Evolutionary conservation across 257 asterid genomes (phyloP).

Genomic region (Solanum lycopersicoides): DNA sequence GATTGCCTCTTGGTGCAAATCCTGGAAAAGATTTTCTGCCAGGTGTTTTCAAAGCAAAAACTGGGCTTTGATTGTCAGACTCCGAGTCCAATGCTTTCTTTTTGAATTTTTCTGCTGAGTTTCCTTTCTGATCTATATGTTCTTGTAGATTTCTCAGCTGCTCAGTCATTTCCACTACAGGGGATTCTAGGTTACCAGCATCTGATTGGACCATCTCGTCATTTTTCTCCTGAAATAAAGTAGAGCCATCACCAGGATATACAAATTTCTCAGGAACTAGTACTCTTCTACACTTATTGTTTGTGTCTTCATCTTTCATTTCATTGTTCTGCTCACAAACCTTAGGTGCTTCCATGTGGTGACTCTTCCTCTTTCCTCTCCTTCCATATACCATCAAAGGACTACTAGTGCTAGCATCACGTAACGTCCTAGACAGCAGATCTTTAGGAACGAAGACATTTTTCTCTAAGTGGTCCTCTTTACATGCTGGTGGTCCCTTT

Average conservation of each 20-base stretch:
- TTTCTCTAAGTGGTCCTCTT: slow-evolving; percentile 25
- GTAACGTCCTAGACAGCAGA: slow-evolving; percentile 25
- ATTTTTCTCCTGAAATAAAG: slow-evolving; percentile 20
- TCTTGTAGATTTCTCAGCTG: slow-evolving; percentile 25
- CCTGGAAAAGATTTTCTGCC: slow-evolving; percentile 15
- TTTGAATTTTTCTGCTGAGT: slow-evolving; percentile 17
- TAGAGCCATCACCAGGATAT: slow-evolving; percentile 16
- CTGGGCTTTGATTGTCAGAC: slow-evolving; percentile 19
- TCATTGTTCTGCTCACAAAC: slow-evolving; percentile 16
- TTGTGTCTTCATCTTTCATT: slow-evolving; percentile 26
- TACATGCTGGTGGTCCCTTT: slow-evolving; percentile 21
- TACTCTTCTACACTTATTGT: slow-evolving; percentile 17
- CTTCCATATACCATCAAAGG: slow-evolving; percentile 30
- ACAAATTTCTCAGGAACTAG: slow-evolving; percentile 25
- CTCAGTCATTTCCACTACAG: slow-evolving; percentile 19
- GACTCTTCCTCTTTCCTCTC: slow-evolving; percentile 21
- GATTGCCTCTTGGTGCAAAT: slow-evolving; percentile 14
- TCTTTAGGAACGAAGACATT: slow-evolving; percentile 21
- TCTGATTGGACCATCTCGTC: slow-evolving; percentile 18
- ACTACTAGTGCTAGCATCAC: slow-evolving; percentile 26
- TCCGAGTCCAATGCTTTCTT: slow-evolving; percentile 18
- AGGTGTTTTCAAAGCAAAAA: slow-evolving; percentile 28
- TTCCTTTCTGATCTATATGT: slow-evolving; percentile 12
- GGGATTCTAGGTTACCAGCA: slow-evolving; percentile 20
- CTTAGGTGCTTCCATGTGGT: slow-evolving; percentile 21